These are phyloP conservation scores for Vickermania ingenoplastis DNA, from an alignment of 208 protist species.

Conservation along the genomic window DNA sequence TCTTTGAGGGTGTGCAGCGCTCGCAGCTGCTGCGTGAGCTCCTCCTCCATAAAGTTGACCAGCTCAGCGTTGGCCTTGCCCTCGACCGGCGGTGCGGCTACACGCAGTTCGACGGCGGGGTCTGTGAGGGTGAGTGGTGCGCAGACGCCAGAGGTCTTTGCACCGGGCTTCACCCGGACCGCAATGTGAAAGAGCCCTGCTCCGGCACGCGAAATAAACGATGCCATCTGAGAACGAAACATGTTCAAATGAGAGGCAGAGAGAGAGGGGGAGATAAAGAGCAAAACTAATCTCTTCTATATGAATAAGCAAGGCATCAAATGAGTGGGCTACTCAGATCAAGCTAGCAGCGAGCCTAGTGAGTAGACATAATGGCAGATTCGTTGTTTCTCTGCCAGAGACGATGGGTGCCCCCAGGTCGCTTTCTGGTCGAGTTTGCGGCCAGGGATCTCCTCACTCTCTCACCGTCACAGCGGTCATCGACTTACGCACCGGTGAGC, in stretches of 20 bases:
- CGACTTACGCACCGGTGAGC: too few relatives aligned
- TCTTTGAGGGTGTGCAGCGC: background rate
- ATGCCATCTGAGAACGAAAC: slow-evolving; percentile 11
- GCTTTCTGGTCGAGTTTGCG: too few relatives aligned
- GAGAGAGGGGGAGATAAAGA: slow-evolving; percentile 1
- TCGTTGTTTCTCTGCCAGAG: too few relatives aligned
- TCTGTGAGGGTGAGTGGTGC: slow-evolving; percentile 12
- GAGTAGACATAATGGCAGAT: too few relatives aligned
- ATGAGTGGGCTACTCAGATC: too few relatives aligned
- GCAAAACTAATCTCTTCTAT: too few relatives aligned
- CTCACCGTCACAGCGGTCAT: too few relatives aligned
- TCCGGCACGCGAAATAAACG: slow-evolving; percentile 33
- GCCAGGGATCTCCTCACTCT: too few relatives aligned
- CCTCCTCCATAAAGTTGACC: slow-evolving; percentile 41
- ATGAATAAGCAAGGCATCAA: too few relatives aligned
- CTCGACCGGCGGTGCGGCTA: slow-evolving; percentile 65
- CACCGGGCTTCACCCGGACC: slow-evolving; percentile 72
- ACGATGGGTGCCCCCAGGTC: too few relatives aligned
- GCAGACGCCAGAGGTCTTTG: slow-evolving; percentile 30
- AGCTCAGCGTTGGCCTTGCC: slow-evolving; percentile 77
- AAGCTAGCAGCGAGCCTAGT: too few relatives aligned
- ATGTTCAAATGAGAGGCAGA: slow-evolving; percentile 8
- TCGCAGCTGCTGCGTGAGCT: slow-evolving; percentile 25
- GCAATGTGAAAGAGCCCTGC: slow-evolving; percentile 35
- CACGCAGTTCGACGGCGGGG: slow-evolving; percentile 35